Evolutionary conservation across 495 filamentous ascomycete genomes (phyloP), one percentile per base, ranked within the genome.

Genomic region (Penicillium soppii): DNA sequence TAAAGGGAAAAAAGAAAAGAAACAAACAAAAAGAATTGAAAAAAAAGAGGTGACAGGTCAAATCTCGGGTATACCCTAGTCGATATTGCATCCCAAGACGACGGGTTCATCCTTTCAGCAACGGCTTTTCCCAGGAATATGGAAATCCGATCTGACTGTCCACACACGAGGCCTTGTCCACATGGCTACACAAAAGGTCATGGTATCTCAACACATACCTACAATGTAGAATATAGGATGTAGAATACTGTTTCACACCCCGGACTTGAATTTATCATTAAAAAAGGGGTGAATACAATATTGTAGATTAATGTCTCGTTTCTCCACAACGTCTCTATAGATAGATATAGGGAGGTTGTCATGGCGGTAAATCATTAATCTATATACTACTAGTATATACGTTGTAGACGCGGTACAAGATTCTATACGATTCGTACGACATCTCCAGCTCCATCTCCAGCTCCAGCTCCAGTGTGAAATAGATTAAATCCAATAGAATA

Each of bases 41-140:
- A 40, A 29, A 4, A 3, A 19, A 36, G 25, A 44, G 10, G 20
- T 53, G 50, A 53, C 50, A 47, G 50, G 42, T 53, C 50, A 12
- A 44, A 39, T 53, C 41, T 53, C 50, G 42, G 50, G 51, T 48
- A 51, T 29, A 57, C 49, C 57, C 55, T 62, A 49, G 47, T 49
- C 57, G 50, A 65, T 57, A 52, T 65, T 58, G 59, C 61, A 65
- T 58, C 44, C 58, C 58, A 62, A 45, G 47, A 54, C 19, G 56
- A 39, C 51, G 58, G 61, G 52, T 62, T 59, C 52, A 37, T 56
- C 47, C 42, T 38, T 51, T 53, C 44, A 47, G 50, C 53, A 65
- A 65, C 59, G 56, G 62, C 48, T 52, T 61, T 59, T 55, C 53
- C 62, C 62, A 62, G 50, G 32, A 29, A 32, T 49, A 49, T 52